Evolutionary conservation across 495 filamentous ascomycete genomes (phyloP), one percentile per base, ranked within the genome.

Genomic region (Daldinia decipiens): DNA sequence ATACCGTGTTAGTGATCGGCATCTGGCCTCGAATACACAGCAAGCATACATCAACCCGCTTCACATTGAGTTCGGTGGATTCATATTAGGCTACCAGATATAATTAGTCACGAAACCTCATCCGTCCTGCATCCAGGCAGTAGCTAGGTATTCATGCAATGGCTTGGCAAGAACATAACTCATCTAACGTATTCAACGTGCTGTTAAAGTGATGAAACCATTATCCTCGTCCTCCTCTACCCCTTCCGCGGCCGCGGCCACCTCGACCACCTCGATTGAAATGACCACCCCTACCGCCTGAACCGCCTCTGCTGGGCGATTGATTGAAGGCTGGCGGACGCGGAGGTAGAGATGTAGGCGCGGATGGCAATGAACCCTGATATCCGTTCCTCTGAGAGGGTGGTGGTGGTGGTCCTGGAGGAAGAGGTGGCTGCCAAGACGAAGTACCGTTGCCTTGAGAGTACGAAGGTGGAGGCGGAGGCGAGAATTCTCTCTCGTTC

Each of bases 321-420:
- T 62, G 62, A 56, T 65, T 53, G 34, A 52, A 61, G 13, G 39
- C 19, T 26, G 53, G 68, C 12, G 73, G 73, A 8, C 70, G 73
- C 12, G 61, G 70, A 47, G 73, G 73, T 24, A 77, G 51, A 52
- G 55, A 64, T 21, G 52, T 65, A n/a, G 67, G 62, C 21, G 72
- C 67, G 4, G 69, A 60, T 12, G 57, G 68, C 4, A 74, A 54
- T 5, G 70, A 63, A 19, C 70, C 71, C 0, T 29, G 63, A 27
- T 47, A 56, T 3, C 50, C 39, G 12, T 27, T 63, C 32, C 55
- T 51, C 40, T 19, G 13, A 11, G 5, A 53, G 17, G 68, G 63
- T 29, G 76, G 74, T 9, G 76, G 74, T 9, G 74, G 75, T 1
- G 74, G 72, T 8, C 76, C 72, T 13, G 74, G 64, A 0, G 77